Conservation (phyloP, 768 basidiomycete species). For the Auriscalpium vulgare region DNA sequence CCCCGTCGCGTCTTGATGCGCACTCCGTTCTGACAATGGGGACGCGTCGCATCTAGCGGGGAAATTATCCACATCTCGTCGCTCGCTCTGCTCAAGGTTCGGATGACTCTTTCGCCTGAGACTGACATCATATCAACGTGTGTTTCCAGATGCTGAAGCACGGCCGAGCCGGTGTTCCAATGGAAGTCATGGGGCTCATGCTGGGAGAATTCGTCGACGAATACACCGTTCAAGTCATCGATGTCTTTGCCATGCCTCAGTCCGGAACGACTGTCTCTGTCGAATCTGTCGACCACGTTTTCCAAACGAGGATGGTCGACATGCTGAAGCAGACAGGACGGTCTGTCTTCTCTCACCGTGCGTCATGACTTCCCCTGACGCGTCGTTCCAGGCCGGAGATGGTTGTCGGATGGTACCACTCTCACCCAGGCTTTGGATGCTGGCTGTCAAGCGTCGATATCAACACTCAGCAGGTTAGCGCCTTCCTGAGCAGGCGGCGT, state of each 20-base stretch:
- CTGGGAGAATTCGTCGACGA: conserved; percentile 98
- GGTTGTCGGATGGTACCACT: conserved; percentile 99
- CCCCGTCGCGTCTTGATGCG: conserved; percentile 7
- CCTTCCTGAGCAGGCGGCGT: background rate
- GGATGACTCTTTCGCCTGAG: conserved; percentile 11
- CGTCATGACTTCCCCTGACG: background rate
- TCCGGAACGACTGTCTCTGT: conserved; percentile 96
- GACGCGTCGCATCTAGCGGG: conserved; percentile 41
- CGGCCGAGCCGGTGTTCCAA: conserved; percentile 95
- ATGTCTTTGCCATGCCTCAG: conserved; percentile 99
- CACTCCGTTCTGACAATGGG: background rate
- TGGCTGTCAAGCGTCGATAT: conserved; percentile 99
- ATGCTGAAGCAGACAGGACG: conserved; percentile 99
- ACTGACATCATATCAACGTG: conserved; percentile 1
- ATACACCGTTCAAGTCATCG: conserved; percentile 88
- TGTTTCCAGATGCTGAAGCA: conserved; percentile 90
- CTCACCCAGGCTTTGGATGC: conserved; percentile 98
- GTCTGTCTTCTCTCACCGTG: conserved; percentile 35
- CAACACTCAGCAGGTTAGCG: conserved; percentile 88
- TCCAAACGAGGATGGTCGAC: conserved; percentile 96
- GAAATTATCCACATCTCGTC: conserved; percentile 97
- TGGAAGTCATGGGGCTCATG: conserved; percentile 99
- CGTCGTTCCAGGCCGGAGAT: conserved; percentile 66
- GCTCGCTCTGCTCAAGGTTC: conserved; percentile 89
- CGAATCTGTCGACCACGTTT: conserved; percentile 97